phyloP scores from a whole-genome alignment of 1,284 basidiomycete species.

The Leccinum holopus region DNA sequence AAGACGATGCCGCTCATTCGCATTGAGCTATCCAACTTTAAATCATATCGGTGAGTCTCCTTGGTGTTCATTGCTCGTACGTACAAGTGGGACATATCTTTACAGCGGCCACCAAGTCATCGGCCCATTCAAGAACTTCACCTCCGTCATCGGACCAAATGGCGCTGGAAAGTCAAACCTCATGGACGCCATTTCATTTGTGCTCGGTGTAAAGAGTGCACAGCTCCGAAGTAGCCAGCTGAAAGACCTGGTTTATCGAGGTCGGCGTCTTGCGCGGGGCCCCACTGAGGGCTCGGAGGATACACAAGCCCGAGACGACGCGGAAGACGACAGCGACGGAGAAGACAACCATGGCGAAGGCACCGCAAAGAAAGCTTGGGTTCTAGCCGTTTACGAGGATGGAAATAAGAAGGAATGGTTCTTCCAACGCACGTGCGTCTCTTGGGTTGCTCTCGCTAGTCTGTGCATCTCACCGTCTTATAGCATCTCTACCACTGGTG shows the following conservation, averaged over 20 bases:
- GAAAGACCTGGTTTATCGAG: constrained; percentile 94
- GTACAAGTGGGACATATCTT: constrained; percentile 9
- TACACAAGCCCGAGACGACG: constrained; percentile 45
- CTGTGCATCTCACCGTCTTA: constrained; percentile 5
- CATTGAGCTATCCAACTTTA: constrained; percentile 91
- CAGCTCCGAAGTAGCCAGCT: constrained; percentile 93
- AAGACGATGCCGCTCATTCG: constrained; percentile 66
- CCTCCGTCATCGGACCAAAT: constrained; percentile 97
- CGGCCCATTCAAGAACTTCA: constrained; percentile 91
- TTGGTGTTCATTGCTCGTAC: not conserved
- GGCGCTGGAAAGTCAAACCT: constrained; percentile 99
- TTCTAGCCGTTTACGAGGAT: constrained; percentile 89
- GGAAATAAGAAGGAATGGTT: constrained; percentile 76
- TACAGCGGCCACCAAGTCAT: constrained; percentile 80
- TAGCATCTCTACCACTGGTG: constrained; percentile 84
- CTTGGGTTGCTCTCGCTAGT: not conserved
- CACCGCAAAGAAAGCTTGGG: constrained; percentile 91
- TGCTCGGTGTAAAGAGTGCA: constrained; percentile 92
- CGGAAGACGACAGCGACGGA: constrained; percentile 47
- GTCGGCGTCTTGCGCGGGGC: constrained; percentile 67
- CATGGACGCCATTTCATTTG: constrained; percentile 99
- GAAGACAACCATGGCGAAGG: constrained; percentile 70
- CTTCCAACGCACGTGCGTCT: constrained; percentile 85
- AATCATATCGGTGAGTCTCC: constrained; percentile 71
- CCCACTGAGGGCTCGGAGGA: constrained; percentile 51